These are phyloP conservation scores for Leccinum subfulvum DNA, from an alignment of 1,284 basidiomycete species.

Conservation along the genomic window DNA sequence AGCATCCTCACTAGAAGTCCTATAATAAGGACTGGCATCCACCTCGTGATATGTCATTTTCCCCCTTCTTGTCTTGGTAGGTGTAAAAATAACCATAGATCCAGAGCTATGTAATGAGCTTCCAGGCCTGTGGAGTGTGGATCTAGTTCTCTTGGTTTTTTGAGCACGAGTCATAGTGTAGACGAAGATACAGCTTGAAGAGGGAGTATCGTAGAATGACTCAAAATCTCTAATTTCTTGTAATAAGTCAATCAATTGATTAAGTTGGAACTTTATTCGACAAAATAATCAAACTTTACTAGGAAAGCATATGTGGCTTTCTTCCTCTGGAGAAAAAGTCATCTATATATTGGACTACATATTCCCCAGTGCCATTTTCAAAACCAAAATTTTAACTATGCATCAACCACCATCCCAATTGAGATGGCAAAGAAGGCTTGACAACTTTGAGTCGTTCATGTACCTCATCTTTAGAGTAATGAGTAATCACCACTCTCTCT, in stretches of 20 bases:
- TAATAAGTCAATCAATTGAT: neutral
- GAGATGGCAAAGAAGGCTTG: conserved; percentile 3
- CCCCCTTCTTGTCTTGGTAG: conserved; percentile 1
- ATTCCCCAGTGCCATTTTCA: neutral
- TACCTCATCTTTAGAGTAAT: conserved; percentile 15
- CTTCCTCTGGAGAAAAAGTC: neutral
- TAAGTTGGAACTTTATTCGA: neutral
- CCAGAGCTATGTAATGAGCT: neutral
- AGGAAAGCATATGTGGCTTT: neutral
- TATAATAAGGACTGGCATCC: neutral
- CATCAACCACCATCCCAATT: neutral
- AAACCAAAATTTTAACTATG: neutral
- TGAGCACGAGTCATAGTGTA: neutral
- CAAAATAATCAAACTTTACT: neutral
- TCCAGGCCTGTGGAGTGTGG: neutral
- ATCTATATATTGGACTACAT: neutral
- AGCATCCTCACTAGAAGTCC: neutral
- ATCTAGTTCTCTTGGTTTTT: conserved; percentile 1
- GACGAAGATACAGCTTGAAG: neutral
- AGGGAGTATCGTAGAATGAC: neutral
- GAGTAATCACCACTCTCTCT: conserved; percentile 7
- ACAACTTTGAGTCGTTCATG: conserved; percentile 4
- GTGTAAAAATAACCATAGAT: conserved; percentile 3
- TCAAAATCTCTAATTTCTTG: neutral
- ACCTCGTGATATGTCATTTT: neutral